Conservation (phyloP, 75 land plant species). For the Cryptomeria japonica region DNA sequence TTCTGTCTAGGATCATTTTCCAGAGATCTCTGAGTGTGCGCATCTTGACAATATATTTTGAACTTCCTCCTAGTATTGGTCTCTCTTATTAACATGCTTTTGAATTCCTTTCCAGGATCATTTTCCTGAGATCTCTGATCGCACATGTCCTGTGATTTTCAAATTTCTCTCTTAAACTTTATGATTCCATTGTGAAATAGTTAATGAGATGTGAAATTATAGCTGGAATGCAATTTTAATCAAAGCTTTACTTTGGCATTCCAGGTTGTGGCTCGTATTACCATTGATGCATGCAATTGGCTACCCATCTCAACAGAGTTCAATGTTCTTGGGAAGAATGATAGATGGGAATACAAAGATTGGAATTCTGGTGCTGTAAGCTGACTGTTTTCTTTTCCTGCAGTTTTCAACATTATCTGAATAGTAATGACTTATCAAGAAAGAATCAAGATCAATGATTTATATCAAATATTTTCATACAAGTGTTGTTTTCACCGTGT, state of each 20-base stretch:
- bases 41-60: not conserved
- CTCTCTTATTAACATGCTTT: not conserved
- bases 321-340: slow-evolving; percentile 3
- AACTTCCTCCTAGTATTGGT: not conserved
- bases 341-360: slow-evolving; percentile 15
- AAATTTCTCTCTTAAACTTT: not conserved
- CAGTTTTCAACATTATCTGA: not conserved
- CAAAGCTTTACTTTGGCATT: not conserved
- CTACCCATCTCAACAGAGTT: slow-evolving; percentile 5
- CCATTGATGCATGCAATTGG: slow-evolving; percentile 11
- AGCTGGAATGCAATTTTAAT: not conserved
- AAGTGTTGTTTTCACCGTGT: no score
- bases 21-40: not conserved
- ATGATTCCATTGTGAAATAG: not conserved
- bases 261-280: slow-evolving; percentile 7
- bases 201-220: not conserved
- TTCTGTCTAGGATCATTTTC: not conserved
- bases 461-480: not conserved
- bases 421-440: not conserved
- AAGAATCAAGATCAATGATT: not conserved
- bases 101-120: not conserved
- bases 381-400: not conserved
- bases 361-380: slow-evolving; percentile 12
- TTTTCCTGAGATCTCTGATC: not conserved
- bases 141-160: not conserved